A percentile compares a stretch with the other conserved stretches of the same genome.
Evolutionary conservation across 2,329 filamentous ascomycete genomes (phyloP).

Genomic region (Anthostomella pinea): DNA sequence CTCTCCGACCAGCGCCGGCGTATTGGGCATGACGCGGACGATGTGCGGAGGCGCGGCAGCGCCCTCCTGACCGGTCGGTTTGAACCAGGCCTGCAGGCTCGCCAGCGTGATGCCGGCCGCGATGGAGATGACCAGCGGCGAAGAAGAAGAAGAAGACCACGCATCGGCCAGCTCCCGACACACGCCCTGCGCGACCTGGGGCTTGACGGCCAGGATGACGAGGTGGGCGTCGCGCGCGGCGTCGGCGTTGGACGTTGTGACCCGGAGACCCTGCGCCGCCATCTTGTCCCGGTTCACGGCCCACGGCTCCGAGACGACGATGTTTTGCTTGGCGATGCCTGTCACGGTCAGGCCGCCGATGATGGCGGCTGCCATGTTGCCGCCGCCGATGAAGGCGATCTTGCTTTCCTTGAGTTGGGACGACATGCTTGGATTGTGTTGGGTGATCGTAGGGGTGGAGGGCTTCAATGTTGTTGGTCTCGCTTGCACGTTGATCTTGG

Average conservation of each 20-base stretch:
- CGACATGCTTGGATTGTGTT: too few species aligned
- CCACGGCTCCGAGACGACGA: slow-evolving; percentile 50
- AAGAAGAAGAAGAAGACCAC: slow-evolving; percentile 31
- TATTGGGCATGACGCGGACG: slow-evolving; percentile 54
- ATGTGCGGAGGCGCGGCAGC: slow-evolving; percentile 40
- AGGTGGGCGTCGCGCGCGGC: slow-evolving; percentile 43
- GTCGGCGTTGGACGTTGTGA: slow-evolving; percentile 45
- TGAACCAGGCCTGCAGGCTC: slow-evolving; percentile 43
- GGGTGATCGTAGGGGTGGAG: too few species aligned
- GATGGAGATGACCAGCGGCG: slow-evolving; percentile 48
- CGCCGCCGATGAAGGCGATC: slow-evolving; percentile 37
- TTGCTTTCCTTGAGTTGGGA: slow-evolving; percentile 28
- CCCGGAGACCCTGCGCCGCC: slow-evolving; percentile 42
- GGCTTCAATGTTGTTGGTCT: too few species aligned
- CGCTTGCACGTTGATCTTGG: too few species aligned
- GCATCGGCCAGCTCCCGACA: slow-evolving; percentile 45
- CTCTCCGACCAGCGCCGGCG: slow-evolving; percentile 48
- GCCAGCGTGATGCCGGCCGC: slow-evolving; percentile 47
- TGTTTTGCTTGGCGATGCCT: slow-evolving; percentile 41
- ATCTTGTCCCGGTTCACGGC: slow-evolving; percentile 52
- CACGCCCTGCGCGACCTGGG: slow-evolving; percentile 46
- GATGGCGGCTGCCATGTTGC: slow-evolving; percentile 53
- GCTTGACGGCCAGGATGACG: slow-evolving; percentile 50
- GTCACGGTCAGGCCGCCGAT: slow-evolving; percentile 46
- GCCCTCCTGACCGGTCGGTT: too few species aligned